These are phyloP conservation scores for Phenoliferia sp. DNA, from an alignment of 1,284 basidiomycete genomes.

Conservation along the genomic window DNA sequence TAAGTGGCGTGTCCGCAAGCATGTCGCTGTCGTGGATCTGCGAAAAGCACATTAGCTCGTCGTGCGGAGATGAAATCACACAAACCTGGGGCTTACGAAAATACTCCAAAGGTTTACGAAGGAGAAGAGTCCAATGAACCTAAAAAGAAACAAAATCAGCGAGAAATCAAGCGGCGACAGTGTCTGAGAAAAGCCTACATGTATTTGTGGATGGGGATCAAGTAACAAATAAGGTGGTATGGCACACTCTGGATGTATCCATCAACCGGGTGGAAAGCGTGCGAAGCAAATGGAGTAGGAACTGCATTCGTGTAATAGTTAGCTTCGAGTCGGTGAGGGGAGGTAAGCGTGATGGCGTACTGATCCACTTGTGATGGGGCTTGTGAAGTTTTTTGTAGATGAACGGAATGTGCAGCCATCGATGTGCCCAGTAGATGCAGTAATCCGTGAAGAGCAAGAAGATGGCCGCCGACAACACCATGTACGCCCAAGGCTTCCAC, in stretches of 20 bases:
- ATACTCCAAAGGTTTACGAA: conserved; percentile 90
- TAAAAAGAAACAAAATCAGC: neutral
- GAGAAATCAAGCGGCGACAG: neutral
- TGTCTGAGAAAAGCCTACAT: conserved; percentile 8
- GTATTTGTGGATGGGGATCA: conserved; percentile 84
- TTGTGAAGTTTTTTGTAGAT: conserved; percentile 68
- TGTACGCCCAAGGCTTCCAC: conserved; percentile 44
- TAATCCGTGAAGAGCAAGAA: conserved; percentile 91
- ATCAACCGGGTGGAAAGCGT: conserved; percentile 96
- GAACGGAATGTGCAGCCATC: conserved; percentile 78
- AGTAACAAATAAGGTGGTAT: conserved; percentile 86
- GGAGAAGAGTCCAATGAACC: conserved; percentile 78
- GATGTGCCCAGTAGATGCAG: conserved; percentile 89
- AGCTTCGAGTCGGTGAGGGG: conserved; percentile 1
- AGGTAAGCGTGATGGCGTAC: conserved; percentile 50
- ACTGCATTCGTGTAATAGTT: conserved; percentile 50
- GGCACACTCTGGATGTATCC: conserved; percentile 91
- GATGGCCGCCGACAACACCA: conserved; percentile 40
- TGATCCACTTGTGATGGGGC: conserved; percentile 97
- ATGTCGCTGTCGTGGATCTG: conserved; percentile 99
- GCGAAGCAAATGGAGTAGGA: conserved; percentile 91
- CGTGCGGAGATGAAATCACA: neutral
- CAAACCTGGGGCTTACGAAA: conserved; percentile 52
- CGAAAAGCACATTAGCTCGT: neutral
- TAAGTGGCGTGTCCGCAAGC: conserved; percentile 87